Percentiles rank a stretch among this genome's conserved stretches.
phyloP scores from a whole-genome alignment of 257 asterid species.

The Sherardia arvensis region DNA sequence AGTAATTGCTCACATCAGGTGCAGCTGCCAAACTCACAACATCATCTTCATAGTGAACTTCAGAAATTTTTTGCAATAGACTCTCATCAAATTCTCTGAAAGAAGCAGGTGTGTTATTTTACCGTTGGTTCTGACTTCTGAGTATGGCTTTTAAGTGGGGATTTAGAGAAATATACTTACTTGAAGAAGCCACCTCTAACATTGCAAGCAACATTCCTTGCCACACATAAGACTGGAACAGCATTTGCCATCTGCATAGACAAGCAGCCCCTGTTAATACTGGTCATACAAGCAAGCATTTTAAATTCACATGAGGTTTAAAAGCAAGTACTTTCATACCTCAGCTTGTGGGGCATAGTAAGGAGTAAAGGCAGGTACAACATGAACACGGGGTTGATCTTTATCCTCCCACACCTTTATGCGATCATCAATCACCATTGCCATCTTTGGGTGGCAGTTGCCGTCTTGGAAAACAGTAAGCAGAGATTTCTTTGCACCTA shows the following conservation, averaged over 20 bases:
- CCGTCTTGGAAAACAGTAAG: conserved; percentile 84
- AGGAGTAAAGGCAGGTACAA: conserved; percentile 94
- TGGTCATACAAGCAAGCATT: neutral
- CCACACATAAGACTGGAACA: conserved; percentile 94
- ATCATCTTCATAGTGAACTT: conserved; percentile 79
- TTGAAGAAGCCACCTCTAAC: conserved; percentile 94
- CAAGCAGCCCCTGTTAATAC: conserved; percentile 11
- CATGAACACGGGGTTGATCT: conserved; percentile 98
- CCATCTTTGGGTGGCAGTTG: conserved; percentile 89
- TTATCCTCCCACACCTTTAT: conserved; percentile 95
- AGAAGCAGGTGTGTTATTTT: conserved; percentile 4
- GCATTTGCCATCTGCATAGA: conserved; percentile 60
- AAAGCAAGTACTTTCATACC: conserved; percentile 35
- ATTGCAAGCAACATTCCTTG: conserved; percentile 98
- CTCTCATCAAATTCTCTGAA: conserved; percentile 83
- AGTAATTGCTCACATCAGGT: conserved; percentile 92
- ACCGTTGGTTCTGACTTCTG: too few relatives aligned
- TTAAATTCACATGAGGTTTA: conserved; percentile 11
- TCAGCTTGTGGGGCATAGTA: conserved; percentile 99
- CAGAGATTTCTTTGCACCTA: conserved; percentile 89
- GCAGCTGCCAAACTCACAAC: conserved; percentile 63
- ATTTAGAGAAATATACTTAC: conserved; percentile 33
- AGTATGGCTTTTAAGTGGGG: conserved; percentile 1
- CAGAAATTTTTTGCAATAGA: conserved; percentile 50
- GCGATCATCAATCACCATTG: conserved; percentile 99